Percentiles rank a stretch among this genome's conserved stretches.
phyloP scores from a whole-genome alignment of 2,329 filamentous ascomycete genomes.

The Myrmaecium sp. region DNA sequence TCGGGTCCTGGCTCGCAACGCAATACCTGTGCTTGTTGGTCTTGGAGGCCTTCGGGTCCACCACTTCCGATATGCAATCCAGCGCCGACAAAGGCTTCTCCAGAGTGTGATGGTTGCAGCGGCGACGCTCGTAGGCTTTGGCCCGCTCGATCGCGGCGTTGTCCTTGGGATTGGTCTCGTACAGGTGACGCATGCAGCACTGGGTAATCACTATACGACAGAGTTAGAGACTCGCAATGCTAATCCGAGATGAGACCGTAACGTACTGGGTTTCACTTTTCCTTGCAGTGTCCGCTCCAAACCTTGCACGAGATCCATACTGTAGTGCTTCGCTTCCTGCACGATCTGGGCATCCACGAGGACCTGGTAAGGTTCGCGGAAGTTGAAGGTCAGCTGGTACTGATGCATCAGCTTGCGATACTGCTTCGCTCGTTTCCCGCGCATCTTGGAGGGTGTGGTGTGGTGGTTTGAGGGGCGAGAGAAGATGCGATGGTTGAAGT shows the following conservation, averaged over 20 bases:
- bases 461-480: too few species aligned
- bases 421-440: slow-evolving; percentile 52
- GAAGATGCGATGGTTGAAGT: too few species aligned
- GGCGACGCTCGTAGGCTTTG: slow-evolving; percentile 56
- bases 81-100: slow-evolving; percentile 51
- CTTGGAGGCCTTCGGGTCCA: slow-evolving; percentile 57
- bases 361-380: slow-evolving; percentile 88
- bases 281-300: slow-evolving; percentile 75
- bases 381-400: slow-evolving; percentile 73
- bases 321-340: slow-evolving; percentile 62
- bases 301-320: slow-evolving; percentile 70
- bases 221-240: background rate
- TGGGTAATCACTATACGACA: slow-evolving; percentile 51
- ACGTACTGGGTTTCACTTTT: slow-evolving; percentile 62
- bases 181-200: slow-evolving; percentile 66
- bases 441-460: slow-evolving; percentile 34
- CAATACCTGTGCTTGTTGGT: slow-evolving; percentile 68
- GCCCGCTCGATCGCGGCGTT: slow-evolving; percentile 53
- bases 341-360: slow-evolving; percentile 78
- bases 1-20: slow-evolving; percentile 54
- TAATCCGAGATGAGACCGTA: too few species aligned
- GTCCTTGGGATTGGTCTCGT: slow-evolving; percentile 39
- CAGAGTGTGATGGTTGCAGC: slow-evolving; percentile 64
- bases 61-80: slow-evolving; percentile 56
- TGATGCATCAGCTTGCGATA: slow-evolving; percentile 89